These are phyloP conservation scores for Monascus ruber DNA, from an alignment of 2,329 filamentous ascomycete genomes.

Conservation along the genomic window DNA sequence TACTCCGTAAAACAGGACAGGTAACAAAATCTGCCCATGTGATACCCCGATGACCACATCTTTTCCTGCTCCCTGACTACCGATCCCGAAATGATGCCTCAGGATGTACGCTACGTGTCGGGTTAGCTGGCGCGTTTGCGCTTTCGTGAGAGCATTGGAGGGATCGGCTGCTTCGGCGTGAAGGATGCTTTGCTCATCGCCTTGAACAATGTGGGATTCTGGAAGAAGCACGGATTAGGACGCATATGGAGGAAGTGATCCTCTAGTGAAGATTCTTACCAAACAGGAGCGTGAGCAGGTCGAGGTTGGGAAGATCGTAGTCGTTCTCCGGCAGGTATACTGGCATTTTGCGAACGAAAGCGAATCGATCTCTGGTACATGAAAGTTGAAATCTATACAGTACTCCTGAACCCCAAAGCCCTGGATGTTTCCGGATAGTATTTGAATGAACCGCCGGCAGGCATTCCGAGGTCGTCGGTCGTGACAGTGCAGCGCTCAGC, in stretches of 20 bases:
- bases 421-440: too few species aligned
- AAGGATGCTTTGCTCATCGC: conserved; percentile 39
- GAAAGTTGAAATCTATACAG: too few species aligned
- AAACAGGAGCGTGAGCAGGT: not conserved
- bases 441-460: too few species aligned
- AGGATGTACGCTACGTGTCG: conserved; percentile 46
- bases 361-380: too few species aligned
- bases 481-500: too few species aligned
- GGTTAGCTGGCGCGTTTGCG: conserved; percentile 37
- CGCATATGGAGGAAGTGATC: not conserved
- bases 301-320: too few species aligned
- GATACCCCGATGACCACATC: conserved; percentile 48
- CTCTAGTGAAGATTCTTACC: not conserved
- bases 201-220: conserved; percentile 5
- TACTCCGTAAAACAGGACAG: conserved; percentile 44
- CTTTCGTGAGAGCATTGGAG: conserved; percentile 42
- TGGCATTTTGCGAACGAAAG: too few species aligned
- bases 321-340: too few species aligned
- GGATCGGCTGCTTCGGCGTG: conserved; percentile 49
- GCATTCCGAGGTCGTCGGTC: too few species aligned
- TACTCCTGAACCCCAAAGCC: too few species aligned
- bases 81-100: conserved; percentile 43
- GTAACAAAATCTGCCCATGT: conserved; percentile 45
- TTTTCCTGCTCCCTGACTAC: conserved; percentile 35
- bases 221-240: conserved; percentile 6